Percentiles rank a stretch among this genome's conserved stretches.
These are phyloP conservation scores for Plantago ovata DNA, from an alignment of 257 asterid genomes.

Conservation along the genomic window DNA sequence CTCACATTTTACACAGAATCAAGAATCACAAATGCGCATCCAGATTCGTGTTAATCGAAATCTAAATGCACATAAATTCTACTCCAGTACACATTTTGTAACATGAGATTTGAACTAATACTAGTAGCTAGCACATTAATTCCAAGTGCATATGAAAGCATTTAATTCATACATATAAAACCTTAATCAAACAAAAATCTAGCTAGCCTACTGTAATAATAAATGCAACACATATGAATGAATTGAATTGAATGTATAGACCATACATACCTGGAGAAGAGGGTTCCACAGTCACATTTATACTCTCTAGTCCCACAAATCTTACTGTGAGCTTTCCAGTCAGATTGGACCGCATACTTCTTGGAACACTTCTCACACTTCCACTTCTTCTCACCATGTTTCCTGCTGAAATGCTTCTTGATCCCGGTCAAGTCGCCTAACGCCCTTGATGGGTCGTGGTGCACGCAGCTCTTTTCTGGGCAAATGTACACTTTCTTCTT, in stretches of 20 bases:
- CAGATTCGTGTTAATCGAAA: too few species aligned
- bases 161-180: conserved; percentile 19
- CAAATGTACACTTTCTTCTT: conserved; percentile 85
- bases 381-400: conserved; percentile 96
- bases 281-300: conserved; percentile 93
- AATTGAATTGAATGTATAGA: not conserved
- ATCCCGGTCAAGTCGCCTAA: conserved; percentile 86
- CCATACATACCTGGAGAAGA: conserved; percentile 72
- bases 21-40: too few species aligned
- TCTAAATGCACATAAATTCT: too few species aligned
- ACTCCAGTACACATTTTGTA: not conserved
- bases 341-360: conserved; percentile 91
- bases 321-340: conserved; percentile 95
- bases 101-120: not conserved
- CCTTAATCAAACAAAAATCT: not conserved
- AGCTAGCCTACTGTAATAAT: too few species aligned
- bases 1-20: too few species aligned
- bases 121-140: conserved; percentile 19
- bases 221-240: not conserved
- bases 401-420: conserved; percentile 78
- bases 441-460: conserved; percentile 78
- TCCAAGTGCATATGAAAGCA: conserved; percentile 15
- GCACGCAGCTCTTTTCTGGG: conserved; percentile 80
- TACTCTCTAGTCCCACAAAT: conserved; percentile 93
- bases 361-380: conserved; percentile 89